A percentile compares a stretch with the other conserved stretches of the same genome.
phyloP scores from a whole-genome alignment of 768 basidiomycete species.

The Auricularia sp. region DNA sequence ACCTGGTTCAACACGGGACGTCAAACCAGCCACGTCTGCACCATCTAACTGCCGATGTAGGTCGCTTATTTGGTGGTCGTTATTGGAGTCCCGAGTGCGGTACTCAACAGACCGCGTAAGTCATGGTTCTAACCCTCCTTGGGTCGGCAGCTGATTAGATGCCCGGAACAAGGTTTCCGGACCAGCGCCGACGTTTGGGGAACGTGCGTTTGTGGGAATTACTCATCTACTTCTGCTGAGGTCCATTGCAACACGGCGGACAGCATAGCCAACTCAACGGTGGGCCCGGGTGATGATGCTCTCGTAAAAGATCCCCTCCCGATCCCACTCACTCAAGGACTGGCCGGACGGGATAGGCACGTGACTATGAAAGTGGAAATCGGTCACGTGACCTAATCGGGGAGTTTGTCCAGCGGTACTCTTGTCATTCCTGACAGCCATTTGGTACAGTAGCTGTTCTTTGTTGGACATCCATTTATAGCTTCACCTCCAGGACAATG shows the following conservation, averaged over 20 bases:
- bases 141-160: not conserved
- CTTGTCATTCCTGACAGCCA: not conserved
- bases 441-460: not conserved
- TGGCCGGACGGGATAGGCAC: not conserved
- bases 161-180: not conserved
- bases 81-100: not conserved
- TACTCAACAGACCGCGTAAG: not conserved
- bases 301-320: not conserved
- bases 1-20: constrained; percentile 2
- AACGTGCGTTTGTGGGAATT: too few species aligned
- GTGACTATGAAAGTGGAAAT: not conserved
- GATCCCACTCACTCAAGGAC: not conserved
- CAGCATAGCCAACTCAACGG: not conserved
- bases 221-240: too few species aligned
- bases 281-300: not conserved
- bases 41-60: not conserved
- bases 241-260: not conserved
- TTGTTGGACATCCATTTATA: not conserved
- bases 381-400: not conserved
- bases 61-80: not conserved
- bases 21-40: too few species aligned
- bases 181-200: not conserved
- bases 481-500: constrained; percentile 2
- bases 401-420: not conserved
- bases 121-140: not conserved